These are phyloP conservation scores for Erythrophleum ivorense DNA, from an alignment of 331 rosid genomes.

Conservation along the genomic window DNA sequence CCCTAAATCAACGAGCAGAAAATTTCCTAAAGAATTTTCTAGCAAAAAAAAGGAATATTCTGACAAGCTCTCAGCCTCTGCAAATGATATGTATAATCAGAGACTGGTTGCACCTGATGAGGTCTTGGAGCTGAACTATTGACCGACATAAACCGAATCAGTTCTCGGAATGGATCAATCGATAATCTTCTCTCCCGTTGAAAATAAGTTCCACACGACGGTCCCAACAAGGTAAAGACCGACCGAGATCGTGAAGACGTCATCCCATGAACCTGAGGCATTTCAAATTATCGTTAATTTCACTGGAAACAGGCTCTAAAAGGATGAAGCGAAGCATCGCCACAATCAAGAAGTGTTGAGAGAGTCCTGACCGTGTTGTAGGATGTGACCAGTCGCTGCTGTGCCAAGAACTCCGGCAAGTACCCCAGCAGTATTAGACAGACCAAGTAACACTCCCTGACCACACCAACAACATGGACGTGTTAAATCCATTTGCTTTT, in stretches of 20 bases:
- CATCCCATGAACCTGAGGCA: constrained; percentile 2
- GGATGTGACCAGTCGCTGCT: constrained; percentile 8
- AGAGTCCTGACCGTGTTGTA: not conserved
- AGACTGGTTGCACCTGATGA: no score
- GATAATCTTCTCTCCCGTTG: not conserved
- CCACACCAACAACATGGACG: no score
- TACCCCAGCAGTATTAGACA: constrained; percentile 24
- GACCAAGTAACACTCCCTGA: constrained; percentile 14
- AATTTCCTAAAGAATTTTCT: no score
- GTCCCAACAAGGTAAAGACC: not conserved
- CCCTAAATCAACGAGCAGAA: no score
- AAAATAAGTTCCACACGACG: not conserved
- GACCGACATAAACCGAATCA: no score
- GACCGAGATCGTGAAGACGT: not conserved
- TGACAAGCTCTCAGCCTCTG: no score
- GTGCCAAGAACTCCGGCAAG: constrained; percentile 8
- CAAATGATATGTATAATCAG: no score
- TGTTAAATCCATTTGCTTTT: no score
- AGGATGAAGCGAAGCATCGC: not conserved
- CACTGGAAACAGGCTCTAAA: not conserved
- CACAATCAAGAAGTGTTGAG: not conserved
- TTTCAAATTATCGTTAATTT: no score
- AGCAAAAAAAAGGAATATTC: no score
- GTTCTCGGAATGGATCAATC: not conserved
- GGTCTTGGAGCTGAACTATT: no score